Evolutionary conservation across 768 basidiomycete species (phyloP).

Genomic region (Daedaleopsis sinensis): DNA sequence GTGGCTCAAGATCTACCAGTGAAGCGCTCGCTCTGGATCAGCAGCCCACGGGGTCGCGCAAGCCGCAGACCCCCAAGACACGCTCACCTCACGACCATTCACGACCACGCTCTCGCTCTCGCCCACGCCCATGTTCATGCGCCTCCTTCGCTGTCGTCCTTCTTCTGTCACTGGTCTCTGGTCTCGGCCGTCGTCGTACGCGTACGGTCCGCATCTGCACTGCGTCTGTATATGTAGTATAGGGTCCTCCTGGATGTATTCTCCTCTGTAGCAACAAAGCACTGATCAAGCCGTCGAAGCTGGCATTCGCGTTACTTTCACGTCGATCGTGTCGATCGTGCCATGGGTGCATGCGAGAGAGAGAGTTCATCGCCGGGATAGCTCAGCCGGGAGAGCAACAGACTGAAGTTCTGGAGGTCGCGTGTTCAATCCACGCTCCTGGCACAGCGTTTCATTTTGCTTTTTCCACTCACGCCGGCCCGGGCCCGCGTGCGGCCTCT

Average conservation of each 20-base stretch:
- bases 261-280: no score
- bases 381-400: neutral
- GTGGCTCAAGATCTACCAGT: conserved; percentile 26
- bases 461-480: no score
- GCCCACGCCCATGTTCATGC: no score
- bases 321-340: no score
- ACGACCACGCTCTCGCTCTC: neutral
- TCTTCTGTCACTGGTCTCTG: neutral
- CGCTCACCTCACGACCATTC: neutral
- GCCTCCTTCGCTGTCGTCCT: neutral
- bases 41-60: neutral
- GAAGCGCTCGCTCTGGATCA: neutral
- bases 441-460: neutral
- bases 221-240: neutral
- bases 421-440: neutral
- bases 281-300: no score
- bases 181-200: neutral
- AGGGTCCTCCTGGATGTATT: neutral
- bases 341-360: no score
- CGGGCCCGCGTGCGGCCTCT: no score
- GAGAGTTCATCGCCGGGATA: no score
- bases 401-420: neutral
- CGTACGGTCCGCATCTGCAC: neutral
- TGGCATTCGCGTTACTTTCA: no score
- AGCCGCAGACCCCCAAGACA: neutral